Conservation (phyloP, 2,329 filamentous ascomycete genomes). For the Dichotomopilus funicola region DNA sequence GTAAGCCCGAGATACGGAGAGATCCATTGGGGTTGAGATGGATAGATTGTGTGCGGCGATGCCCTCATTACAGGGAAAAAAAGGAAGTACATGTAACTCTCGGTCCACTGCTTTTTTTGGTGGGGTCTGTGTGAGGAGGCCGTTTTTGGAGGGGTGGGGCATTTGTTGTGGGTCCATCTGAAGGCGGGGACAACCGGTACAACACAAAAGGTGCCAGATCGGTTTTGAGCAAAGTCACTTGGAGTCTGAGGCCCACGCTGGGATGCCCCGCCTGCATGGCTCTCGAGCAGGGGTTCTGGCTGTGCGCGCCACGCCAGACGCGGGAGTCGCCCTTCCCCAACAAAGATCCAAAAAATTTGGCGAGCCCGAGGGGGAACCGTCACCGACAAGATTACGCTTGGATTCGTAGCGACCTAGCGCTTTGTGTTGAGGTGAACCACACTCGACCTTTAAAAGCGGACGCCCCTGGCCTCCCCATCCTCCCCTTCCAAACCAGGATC, state of each 20-base stretch:
- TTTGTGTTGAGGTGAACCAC: conserved; percentile 15
- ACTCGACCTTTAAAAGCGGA: background rate
- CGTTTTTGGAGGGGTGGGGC: conserved; percentile 19
- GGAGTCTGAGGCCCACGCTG: no score
- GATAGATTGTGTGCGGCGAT: background rate
- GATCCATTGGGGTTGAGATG: background rate
- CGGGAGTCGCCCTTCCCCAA: conserved; percentile 27
- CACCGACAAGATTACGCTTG: conserved; percentile 5
- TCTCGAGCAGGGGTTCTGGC: conserved; percentile 19
- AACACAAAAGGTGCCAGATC: no score
- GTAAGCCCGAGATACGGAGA: conserved; percentile 4
- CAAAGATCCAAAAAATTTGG: conserved; percentile 30
- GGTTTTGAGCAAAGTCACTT: no score
- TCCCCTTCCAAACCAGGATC: background rate
- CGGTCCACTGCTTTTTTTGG: background rate
- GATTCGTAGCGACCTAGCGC: no score
- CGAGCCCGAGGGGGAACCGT: conserved; percentile 20
- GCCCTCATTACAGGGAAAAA: no score
- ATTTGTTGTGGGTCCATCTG: conserved; percentile 16
- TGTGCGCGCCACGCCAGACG: background rate
- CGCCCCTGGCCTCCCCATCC: conserved; percentile 6
- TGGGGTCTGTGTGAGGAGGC: background rate
- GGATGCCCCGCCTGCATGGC: background rate
- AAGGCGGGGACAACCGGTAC: no score
- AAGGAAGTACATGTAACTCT: no score